Evolutionary conservation across 148 eudicot genomes (phyloP).

Genomic region (Arbutus unedo): DNA sequence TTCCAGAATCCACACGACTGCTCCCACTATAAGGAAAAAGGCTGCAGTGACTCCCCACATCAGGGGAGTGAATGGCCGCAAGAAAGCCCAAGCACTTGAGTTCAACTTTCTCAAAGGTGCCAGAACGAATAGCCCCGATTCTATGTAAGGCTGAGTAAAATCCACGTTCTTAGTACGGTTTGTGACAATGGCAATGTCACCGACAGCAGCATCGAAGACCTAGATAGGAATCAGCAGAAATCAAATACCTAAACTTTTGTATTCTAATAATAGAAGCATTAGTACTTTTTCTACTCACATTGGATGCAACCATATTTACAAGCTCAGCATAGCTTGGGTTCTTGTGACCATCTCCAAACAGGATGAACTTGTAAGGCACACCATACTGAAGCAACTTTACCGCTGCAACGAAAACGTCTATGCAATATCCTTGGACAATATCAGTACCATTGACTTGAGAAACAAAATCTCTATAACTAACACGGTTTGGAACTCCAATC

Average conservation of each 20-base stretch:
- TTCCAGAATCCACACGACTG: constrained; percentile 55
- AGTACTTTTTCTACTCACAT: constrained; percentile 24
- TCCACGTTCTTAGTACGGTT: constrained; percentile 53
- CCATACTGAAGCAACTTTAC: constrained; percentile 28
- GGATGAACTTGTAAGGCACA: constrained; percentile 28
- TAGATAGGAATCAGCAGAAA: constrained; percentile 16
- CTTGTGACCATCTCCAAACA: constrained; percentile 34
- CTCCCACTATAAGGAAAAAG: constrained; percentile 46
- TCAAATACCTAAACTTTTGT: neutral
- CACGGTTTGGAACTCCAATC: constrained; percentile 35
- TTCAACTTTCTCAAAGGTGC: constrained; percentile 29
- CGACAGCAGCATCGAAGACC: constrained; percentile 59
- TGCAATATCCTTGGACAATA: constrained; percentile 28
- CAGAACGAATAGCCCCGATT: constrained; percentile 53
- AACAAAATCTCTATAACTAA: constrained; percentile 26
- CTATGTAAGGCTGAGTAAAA: constrained; percentile 62
- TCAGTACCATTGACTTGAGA: constrained; percentile 13
- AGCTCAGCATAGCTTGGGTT: constrained; percentile 35
- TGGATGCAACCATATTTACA: constrained; percentile 22
- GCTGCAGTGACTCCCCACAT: constrained; percentile 52
- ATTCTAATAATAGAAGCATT: neutral
- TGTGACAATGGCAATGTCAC: constrained; percentile 54
- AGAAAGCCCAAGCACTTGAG: constrained; percentile 58
- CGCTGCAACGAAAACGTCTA: constrained; percentile 36
- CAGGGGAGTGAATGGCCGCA: constrained; percentile 40